phyloP scores from a whole-genome alignment of 768 basidiomycete genomes.

The Mycena epipterygia region DNA sequence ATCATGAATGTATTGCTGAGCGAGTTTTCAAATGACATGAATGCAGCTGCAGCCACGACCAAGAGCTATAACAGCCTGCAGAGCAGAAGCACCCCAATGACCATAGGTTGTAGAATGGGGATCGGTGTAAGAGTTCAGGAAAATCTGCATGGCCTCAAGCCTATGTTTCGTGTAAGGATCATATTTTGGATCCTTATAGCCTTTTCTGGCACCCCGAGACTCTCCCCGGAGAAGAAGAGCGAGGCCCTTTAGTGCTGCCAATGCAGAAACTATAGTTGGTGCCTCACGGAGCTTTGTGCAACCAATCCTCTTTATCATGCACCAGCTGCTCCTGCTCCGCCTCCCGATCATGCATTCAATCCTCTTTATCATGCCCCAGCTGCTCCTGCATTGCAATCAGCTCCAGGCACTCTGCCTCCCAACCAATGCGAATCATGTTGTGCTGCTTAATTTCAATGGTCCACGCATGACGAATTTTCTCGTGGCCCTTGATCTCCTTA shows the following conservation, averaged over 20 bases:
- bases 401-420: too few relatives aligned
- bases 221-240: not conserved
- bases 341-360: too few relatives aligned
- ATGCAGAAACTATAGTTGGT: not conserved
- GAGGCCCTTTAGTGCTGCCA: not conserved
- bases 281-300: slow-evolving; percentile 3
- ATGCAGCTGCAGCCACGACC: not conserved
- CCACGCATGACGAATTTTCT: too few relatives aligned
- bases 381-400: too few relatives aligned
- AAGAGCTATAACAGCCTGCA: not conserved
- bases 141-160: not conserved
- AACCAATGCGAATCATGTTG: too few relatives aligned
- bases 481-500: too few relatives aligned
- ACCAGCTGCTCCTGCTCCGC: too few relatives aligned
- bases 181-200: not conserved
- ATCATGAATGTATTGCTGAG: not conserved
- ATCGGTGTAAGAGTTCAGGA: not conserved
- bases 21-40: not conserved
- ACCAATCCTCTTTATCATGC: too few relatives aligned
- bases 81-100: slow-evolving; percentile 2
- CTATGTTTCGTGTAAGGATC: not conserved
- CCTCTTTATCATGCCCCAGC: too few relatives aligned
- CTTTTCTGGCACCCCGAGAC: not conserved
- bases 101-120: not conserved
- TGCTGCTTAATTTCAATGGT: too few relatives aligned